phyloP scores from a whole-genome alignment of 495 filamentous ascomycete species.

The Aspergillus heteromorphus region DNA sequence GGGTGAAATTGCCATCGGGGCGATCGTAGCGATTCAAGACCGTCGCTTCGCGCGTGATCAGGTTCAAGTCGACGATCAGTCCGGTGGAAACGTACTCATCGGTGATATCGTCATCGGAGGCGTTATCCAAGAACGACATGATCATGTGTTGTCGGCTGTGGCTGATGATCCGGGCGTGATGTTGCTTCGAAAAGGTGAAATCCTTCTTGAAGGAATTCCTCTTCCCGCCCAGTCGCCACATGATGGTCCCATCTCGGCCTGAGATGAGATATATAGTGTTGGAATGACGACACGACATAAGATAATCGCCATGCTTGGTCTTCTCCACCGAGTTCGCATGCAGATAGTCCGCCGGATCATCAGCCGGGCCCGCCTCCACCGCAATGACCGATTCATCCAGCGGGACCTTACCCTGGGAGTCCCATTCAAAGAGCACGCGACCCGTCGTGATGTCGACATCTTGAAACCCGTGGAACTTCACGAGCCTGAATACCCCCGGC shows the following conservation, averaged over 20 bases:
- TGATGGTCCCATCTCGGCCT: slow-evolving; percentile 43
- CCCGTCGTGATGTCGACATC: slow-evolving; percentile 23
- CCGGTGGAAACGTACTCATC: slow-evolving; percentile 33
- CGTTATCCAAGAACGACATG: slow-evolving; percentile 44
- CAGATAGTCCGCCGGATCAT: slow-evolving; percentile 22
- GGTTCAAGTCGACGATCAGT: slow-evolving; percentile 42
- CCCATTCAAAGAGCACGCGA: slow-evolving; percentile 23
- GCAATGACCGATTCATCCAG: slow-evolving; percentile 10
- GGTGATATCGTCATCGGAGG: slow-evolving; percentile 24
- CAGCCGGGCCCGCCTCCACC: background rate
- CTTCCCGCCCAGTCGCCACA: slow-evolving; percentile 48
- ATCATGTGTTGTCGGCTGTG: slow-evolving; percentile 28
- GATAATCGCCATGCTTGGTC: slow-evolving; percentile 37
- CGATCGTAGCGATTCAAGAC: slow-evolving; percentile 20
- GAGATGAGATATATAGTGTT: slow-evolving; percentile 47
- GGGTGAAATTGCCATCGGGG: slow-evolving; percentile 32
- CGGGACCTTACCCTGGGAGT: slow-evolving; percentile 19
- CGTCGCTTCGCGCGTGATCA: slow-evolving; percentile 31
- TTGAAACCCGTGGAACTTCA: slow-evolving; percentile 20
- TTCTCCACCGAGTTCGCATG: slow-evolving; percentile 26
- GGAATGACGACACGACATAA: slow-evolving; percentile 46
- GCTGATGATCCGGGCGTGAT: slow-evolving; percentile 42
- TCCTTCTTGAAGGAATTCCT: slow-evolving; percentile 19
- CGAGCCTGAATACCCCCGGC: slow-evolving; percentile 11
- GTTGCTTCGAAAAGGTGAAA: slow-evolving; percentile 44